Evolutionary conservation across 2,329 filamentous ascomycete species (phyloP).

Genomic region (Diplodia corticola): DNA sequence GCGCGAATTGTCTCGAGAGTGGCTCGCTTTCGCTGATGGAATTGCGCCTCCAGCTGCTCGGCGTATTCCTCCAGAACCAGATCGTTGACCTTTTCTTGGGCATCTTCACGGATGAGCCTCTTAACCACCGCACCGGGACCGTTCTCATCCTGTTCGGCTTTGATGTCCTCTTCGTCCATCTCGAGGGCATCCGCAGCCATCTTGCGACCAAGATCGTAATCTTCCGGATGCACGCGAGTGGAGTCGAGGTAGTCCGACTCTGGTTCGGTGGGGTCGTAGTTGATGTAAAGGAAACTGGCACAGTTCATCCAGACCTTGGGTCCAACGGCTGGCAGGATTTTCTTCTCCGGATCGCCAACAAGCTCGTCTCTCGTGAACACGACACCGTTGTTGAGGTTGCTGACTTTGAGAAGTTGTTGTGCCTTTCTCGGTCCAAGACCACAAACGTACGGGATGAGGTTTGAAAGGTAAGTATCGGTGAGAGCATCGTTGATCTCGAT

Average conservation of each 20-base stretch:
- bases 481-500: slow-evolving; percentile 94
- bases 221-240: slow-evolving; percentile 95
- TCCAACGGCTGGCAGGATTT: slow-evolving; percentile 74
- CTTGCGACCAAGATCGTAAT: slow-evolving; percentile 96
- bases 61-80: slow-evolving; percentile 96
- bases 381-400: slow-evolving; percentile 68
- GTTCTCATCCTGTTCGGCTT: slow-evolving; percentile 87
- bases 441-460: slow-evolving; percentile 85
- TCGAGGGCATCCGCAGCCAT: slow-evolving; percentile 97
- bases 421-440: slow-evolving; percentile 92
- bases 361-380: slow-evolving; percentile 73
- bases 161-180: slow-evolving; percentile 96
- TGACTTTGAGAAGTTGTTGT: slow-evolving; percentile 79
- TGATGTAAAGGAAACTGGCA: slow-evolving; percentile 89
- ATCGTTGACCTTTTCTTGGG: slow-evolving; percentile 93
- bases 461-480: slow-evolving; percentile 76
- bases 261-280: slow-evolving; percentile 78
- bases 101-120: slow-evolving; percentile 91
- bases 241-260: slow-evolving; percentile 92
- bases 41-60: slow-evolving; percentile 88
- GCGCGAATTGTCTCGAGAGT: slow-evolving; percentile 95
- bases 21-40: slow-evolving; percentile 90
- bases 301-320: slow-evolving; percentile 95
- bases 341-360: slow-evolving; percentile 78
- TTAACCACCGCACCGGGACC: slow-evolving; percentile 88